These are phyloP conservation scores for Gamarada debralockiae DNA, from an alignment of 495 filamentous ascomycete species.

Conservation along the genomic window DNA sequence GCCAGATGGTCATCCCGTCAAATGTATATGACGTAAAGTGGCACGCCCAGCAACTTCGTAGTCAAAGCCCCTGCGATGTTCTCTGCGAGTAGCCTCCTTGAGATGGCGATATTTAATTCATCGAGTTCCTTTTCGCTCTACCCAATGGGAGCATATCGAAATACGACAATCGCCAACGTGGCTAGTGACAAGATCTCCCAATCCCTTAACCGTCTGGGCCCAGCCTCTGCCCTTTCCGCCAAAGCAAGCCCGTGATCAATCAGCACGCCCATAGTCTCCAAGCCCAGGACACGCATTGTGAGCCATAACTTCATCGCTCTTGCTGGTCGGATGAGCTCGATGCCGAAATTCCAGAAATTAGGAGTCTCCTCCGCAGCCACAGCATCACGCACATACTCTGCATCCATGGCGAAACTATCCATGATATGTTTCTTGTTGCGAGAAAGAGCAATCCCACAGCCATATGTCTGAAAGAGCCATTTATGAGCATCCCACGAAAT, in stretches of 20 bases:
- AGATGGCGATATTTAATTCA: background rate
- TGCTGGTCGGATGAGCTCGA: background rate
- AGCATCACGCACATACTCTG: background rate
- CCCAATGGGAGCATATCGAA: background rate
- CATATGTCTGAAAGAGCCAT: background rate
- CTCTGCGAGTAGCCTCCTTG: background rate
- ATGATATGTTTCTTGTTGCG: background rate
- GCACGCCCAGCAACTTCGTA: background rate
- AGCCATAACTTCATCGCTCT: background rate
- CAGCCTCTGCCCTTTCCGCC: background rate
- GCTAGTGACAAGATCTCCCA: background rate
- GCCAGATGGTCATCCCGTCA: too few species aligned
- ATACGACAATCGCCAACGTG: background rate
- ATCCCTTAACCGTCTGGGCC: background rate
- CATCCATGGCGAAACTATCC: background rate
- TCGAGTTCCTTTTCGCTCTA: background rate
- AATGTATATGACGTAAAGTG: too few species aligned
- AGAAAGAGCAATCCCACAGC: background rate
- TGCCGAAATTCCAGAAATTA: background rate
- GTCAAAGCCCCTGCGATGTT: background rate
- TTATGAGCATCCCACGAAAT: too few species aligned
- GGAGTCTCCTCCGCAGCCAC: background rate
- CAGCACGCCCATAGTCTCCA: background rate
- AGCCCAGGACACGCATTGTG: background rate
- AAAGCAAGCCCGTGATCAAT: background rate